Conservation (phyloP, 2,329 filamentous ascomycete species). For the Penicillium sp. region DNA sequence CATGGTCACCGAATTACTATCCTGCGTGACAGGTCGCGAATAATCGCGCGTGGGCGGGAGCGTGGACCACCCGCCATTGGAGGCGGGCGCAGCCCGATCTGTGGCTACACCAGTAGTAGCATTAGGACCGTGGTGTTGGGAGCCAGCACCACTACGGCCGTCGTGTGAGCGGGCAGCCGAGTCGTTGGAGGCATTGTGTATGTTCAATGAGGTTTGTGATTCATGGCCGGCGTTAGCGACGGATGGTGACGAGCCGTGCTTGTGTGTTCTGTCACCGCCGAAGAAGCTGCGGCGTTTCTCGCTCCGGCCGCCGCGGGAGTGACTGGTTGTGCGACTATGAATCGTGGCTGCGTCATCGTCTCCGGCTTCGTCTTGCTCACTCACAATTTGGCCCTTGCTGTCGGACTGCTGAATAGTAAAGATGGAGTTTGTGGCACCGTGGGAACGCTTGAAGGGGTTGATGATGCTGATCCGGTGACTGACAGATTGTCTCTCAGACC, state of each 20-base stretch:
- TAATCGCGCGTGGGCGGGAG: slow-evolving; percentile 37
- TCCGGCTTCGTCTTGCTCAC: slow-evolving; percentile 20
- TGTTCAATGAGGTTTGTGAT: slow-evolving; percentile 20
- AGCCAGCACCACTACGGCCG: slow-evolving; percentile 30
- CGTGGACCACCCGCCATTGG: slow-evolving; percentile 35
- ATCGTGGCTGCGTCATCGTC: slow-evolving; percentile 41
- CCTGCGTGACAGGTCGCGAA: slow-evolving; percentile 34
- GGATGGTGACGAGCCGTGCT: slow-evolving; percentile 35
- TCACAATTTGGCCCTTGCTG: slow-evolving; percentile 22
- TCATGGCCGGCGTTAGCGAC: slow-evolving; percentile 28
- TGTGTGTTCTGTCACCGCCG: slow-evolving; percentile 34
- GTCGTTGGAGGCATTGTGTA: slow-evolving; percentile 31
- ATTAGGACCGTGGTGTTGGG: slow-evolving; percentile 26
- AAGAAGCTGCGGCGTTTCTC: slow-evolving; percentile 45
- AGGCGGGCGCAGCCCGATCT: slow-evolving; percentile 21
- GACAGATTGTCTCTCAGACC: slow-evolving; percentile 39
- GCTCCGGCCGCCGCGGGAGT: slow-evolving; percentile 34
- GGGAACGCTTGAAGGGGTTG: slow-evolving; percentile 45
- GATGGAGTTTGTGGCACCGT: slow-evolving; percentile 37
- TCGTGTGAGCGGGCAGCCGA: slow-evolving; percentile 29
- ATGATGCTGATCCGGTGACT: slow-evolving; percentile 45
- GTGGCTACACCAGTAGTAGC: slow-evolving; percentile 19
- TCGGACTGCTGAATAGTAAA: slow-evolving; percentile 35
- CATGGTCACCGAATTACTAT: slow-evolving; percentile 25
- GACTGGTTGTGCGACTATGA: slow-evolving; percentile 38